Evolutionary conservation across 306 rosid species (phyloP).

Genomic region (Cicer arietinum): DNA sequence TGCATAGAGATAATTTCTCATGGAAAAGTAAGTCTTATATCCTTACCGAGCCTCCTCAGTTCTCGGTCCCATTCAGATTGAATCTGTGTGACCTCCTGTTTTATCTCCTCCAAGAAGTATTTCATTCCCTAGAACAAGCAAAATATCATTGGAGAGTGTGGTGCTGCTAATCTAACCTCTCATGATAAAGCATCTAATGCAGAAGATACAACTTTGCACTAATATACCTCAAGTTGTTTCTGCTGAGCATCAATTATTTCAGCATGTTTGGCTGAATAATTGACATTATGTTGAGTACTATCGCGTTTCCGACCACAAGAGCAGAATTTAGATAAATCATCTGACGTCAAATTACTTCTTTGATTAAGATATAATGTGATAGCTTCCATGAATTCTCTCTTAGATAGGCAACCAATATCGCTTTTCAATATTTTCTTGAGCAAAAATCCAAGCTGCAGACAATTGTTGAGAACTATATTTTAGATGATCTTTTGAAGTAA

Average conservation of each 20-base stretch:
- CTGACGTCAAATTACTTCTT: conserved; percentile 67
- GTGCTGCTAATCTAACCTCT: conserved; percentile 10
- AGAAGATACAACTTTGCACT: background rate
- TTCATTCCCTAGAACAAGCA: conserved; percentile 59
- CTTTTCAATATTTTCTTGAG: conserved; percentile 80
- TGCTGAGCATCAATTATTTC: conserved; percentile 64
- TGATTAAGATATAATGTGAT: conserved; percentile 69
- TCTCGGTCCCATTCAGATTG: conserved; percentile 76
- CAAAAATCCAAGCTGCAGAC: conserved; percentile 73
- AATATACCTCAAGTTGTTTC: conserved; percentile 76
- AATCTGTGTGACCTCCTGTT: conserved; percentile 59
- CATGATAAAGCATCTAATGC: conserved; percentile 19
- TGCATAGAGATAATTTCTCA: conserved; percentile 17
- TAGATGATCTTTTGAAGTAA: conserved; percentile 3
- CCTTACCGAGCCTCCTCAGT: conserved; percentile 75
- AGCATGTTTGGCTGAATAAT: conserved; percentile 48
- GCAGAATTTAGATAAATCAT: conserved; percentile 75
- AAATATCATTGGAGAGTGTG: conserved; percentile 17
- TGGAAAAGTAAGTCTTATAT: conserved; percentile 38
- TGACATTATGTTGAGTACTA: conserved; percentile 37
- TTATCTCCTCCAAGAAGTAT: conserved; percentile 65
- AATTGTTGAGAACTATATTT: conserved; percentile 10
- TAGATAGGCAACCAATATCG: conserved; percentile 58
- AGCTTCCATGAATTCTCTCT: conserved; percentile 70
- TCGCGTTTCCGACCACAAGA: conserved; percentile 72